Conservation (phyloP, 2,329 filamentous ascomycete species). For the Monascus ruber region DNA sequence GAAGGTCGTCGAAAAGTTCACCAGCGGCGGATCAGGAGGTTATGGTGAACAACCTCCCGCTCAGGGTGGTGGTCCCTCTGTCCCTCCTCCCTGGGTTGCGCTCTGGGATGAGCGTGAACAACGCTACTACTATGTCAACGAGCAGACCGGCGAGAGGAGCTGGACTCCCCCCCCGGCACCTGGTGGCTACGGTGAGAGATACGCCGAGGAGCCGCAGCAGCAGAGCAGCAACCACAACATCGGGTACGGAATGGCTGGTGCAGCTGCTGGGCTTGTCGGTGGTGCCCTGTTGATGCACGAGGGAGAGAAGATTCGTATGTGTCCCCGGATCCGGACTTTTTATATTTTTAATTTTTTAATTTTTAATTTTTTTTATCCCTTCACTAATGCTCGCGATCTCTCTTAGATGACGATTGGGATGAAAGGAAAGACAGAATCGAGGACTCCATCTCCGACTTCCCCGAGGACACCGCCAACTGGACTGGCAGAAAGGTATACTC, state of each 20-base stretch:
- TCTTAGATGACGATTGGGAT: constrained; percentile 22
- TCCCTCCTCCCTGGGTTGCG: constrained; percentile 35
- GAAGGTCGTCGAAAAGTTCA: constrained; percentile 16
- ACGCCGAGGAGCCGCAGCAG: constrained; percentile 5
- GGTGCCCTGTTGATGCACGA: constrained; percentile 37
- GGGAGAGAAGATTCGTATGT: constrained; percentile 31
- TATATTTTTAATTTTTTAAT: background rate
- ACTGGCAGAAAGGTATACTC: constrained; percentile 17
- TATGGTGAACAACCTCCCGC: constrained; percentile 7
- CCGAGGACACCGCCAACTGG: constrained; percentile 34
- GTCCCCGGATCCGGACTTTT: background rate
- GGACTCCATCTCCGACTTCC: constrained; percentile 28
- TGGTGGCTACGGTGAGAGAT: constrained; percentile 10
- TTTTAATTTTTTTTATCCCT: background rate
- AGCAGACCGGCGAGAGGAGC: constrained; percentile 34
- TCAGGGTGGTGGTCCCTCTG: constrained; percentile 2
- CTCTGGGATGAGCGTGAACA: constrained; percentile 31
- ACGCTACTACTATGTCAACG: constrained; percentile 37
- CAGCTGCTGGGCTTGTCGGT: constrained; percentile 30
- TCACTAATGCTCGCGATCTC: background rate
- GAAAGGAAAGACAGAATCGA: constrained; percentile 21
- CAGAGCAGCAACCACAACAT: constrained; percentile 17
- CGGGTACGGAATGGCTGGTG: constrained; percentile 29
- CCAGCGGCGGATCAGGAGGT: constrained; percentile 7
- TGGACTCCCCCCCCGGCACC: constrained; percentile 22